These are phyloP conservation scores for Dictyostelium firmibasis DNA, from an alignment of 78 protist genomes.

Conservation along the genomic window DNA sequence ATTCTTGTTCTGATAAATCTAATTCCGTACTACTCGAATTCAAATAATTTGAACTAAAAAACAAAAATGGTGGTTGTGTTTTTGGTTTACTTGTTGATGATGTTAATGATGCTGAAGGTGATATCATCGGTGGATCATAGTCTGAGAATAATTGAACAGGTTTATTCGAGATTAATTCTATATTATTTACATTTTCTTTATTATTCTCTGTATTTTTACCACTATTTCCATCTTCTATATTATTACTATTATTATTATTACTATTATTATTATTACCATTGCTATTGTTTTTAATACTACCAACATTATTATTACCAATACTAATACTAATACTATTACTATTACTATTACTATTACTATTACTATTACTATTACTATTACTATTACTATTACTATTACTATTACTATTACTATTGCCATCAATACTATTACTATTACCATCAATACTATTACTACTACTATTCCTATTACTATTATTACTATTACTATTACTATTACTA, in stretches of 20 bases:
- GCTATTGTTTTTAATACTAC: neutral
- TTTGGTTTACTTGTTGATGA: neutral
- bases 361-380: no score
- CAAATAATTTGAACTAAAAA: conserved; percentile 2
- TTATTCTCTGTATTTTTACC: no score
- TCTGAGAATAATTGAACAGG: neutral
- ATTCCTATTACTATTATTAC: no score
- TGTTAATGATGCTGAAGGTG: neutral
- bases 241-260: neutral
- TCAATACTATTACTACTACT: neutral
- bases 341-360: no score
- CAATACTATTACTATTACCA: neutral
- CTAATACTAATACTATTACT: no score
- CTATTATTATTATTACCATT: no score
- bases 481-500: no score
- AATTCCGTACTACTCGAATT: conserved; percentile 2
- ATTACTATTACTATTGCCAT: neutral
- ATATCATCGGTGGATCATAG: neutral
- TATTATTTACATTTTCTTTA: no score
- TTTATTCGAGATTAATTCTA: neutral
- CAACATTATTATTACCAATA: neutral
- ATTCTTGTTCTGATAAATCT: conserved; percentile 35
- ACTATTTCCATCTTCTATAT: neutral
- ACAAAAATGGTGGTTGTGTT: conserved; percentile 8
- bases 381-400: no score